Base-by-base conservation (phyloP, 2,329 filamentous ascomycete species). In the Chaetomium strumarium region DNA sequence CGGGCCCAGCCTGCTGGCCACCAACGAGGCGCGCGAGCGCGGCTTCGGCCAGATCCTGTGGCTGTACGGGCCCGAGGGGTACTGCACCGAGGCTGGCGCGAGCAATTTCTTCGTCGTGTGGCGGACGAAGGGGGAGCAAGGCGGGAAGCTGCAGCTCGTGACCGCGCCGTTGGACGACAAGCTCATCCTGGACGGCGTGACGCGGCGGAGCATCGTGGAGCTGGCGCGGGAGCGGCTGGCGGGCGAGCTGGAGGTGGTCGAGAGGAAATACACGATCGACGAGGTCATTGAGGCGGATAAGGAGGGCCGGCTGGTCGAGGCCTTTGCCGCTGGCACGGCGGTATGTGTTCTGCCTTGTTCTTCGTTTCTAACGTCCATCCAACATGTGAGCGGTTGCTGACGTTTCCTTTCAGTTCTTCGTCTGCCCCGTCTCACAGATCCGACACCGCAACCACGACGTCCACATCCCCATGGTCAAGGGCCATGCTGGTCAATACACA, bases 21-120 rank as follows among this genome's bases (percentile, higher is more conserved):
- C 90, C 45, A 78, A 78, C 16, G 86, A 91, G 68, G 91, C 91
- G 3, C 75, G 83, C 51, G 74, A 73, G 11, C 72, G 80, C 38
- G 91, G 92, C 0, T 96, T 83, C 70, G 81, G 92, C 65, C 92
- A 96, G 76, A 86, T 96, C 51, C 79, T 96, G n/a, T 96, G 91
- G 91, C 78, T 96, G 46, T 93, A 95, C 64, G 90, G 90, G 1
- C 70, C 80, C 38, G 78, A 92, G 61, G 81, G 80, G 48, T 81
- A 82, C 66, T 90, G 95, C 58, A 96, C 91, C 2, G 91, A 96
- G 74, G 91, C 91, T 2, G 91, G 91, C 5, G 91, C 90, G 12
- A 88, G 83, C 64, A 96, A 96, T 72, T 96, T 96, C 73, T 95
- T 96, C 65, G 76, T 95, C 8, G 75, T 96, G 12, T 90, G 86